phyloP scores from a whole-genome alignment of 2,329 filamentous ascomycete genomes.

The Scedosporium boydii region DNA sequence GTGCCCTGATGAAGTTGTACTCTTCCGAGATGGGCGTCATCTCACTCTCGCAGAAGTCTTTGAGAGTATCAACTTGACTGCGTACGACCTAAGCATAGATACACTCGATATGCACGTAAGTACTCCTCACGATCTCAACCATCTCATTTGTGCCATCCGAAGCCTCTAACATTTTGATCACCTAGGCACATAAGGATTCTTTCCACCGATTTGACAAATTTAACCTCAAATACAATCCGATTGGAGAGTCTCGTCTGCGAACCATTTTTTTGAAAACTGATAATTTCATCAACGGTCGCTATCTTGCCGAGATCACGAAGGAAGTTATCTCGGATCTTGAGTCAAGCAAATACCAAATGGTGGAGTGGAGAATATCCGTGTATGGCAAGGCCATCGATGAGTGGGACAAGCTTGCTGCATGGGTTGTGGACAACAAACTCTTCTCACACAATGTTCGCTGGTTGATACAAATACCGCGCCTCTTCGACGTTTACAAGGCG shows the following conservation, averaged over 20 bases:
- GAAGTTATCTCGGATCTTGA: constrained; percentile 96
- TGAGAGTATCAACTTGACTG: constrained; percentile 92
- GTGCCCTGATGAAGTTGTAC: constrained; percentile 83
- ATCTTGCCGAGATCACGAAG: constrained; percentile 94
- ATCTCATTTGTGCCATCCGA: background rate
- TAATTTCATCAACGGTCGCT: constrained; percentile 92
- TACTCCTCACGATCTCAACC: constrained; percentile 15
- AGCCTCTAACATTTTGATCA: background rate
- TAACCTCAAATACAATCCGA: constrained; percentile 96
- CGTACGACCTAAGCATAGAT: constrained; percentile 96
- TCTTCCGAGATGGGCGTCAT: constrained; percentile 86
- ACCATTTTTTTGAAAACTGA: constrained; percentile 99
- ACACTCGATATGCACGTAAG: constrained; percentile 96
- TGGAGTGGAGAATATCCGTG: constrained; percentile 97
- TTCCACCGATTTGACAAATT: constrained; percentile 99
- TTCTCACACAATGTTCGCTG: constrained; percentile 97
- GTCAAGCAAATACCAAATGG: constrained; percentile 99
- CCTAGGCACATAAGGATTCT: constrained; percentile 46
- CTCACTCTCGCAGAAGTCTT: constrained; percentile 90
- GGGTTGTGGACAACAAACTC: constrained; percentile 96
- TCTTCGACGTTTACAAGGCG: constrained; percentile 94
- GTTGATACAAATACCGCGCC: constrained; percentile 88
- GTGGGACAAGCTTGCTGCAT: constrained; percentile 95
- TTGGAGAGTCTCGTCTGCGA: constrained; percentile 86
- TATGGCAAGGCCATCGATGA: constrained; percentile 88